Conservation (phyloP, 2,329 filamentous ascomycete species). For the Hymenoscyphus fraxineus region DNA sequence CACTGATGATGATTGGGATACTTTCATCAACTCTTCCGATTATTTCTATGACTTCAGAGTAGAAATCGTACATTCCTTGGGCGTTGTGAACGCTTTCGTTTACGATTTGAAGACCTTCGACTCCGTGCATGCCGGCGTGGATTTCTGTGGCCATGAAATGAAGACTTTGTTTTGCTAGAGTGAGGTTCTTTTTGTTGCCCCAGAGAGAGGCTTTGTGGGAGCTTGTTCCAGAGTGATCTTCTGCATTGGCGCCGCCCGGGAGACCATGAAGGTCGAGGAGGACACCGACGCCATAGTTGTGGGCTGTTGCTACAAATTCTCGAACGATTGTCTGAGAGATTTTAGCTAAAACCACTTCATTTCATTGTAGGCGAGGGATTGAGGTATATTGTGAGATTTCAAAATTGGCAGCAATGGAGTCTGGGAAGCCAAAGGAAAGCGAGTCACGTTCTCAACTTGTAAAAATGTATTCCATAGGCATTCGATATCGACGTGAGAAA, state of each 20-base stretch:
- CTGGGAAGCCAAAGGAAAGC: not conserved
- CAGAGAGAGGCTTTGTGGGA: constrained; percentile 50
- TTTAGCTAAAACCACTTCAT: not conserved
- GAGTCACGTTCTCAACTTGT: not conserved
- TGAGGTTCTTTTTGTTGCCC: constrained; percentile 41
- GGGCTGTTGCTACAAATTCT: constrained; percentile 43
- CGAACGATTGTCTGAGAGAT: constrained; percentile 1
- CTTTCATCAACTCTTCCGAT: constrained; percentile 45
- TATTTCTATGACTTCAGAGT: constrained; percentile 46
- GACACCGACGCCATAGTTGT: constrained; percentile 48
- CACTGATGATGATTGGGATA: constrained; percentile 55
- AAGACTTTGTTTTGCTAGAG: constrained; percentile 45
- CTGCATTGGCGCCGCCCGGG: constrained; percentile 53
- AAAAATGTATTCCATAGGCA: not conserved
- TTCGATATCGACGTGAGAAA: not conserved
- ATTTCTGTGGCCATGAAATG: constrained; percentile 49
- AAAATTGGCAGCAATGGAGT: too few species aligned
- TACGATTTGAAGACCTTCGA: constrained; percentile 54
- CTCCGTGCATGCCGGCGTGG: constrained; percentile 35
- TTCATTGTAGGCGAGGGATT: not conserved
- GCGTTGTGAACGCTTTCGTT: constrained; percentile 53
- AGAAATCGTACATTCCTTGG: constrained; percentile 53
- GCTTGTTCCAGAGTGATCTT: constrained; percentile 54
- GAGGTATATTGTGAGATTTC: too few species aligned
- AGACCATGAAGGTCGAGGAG: constrained; percentile 57